Percentiles rank a stretch among this genome's conserved stretches.
phyloP scores from a whole-genome alignment of 768 basidiomycete genomes.

The Lyophyllum atratum region DNA sequence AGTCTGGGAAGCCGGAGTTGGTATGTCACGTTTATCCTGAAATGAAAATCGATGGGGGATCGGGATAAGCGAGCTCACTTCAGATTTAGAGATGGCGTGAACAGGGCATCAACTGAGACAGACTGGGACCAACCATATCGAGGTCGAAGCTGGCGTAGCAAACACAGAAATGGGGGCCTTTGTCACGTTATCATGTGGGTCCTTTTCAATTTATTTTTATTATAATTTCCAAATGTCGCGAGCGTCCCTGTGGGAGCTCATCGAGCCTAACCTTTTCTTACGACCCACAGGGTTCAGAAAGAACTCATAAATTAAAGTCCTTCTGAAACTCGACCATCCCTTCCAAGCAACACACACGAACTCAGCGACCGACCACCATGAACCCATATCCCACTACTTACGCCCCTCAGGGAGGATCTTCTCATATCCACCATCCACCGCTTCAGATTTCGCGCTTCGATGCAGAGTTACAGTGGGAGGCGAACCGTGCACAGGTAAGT shows the following conservation, averaged over 20 bases:
- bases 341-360: not conserved
- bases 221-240: not conserved
- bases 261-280: slow-evolving; percentile 15
- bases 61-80: slow-evolving; percentile 5
- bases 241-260: slow-evolving; percentile 10
- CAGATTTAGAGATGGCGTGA: slow-evolving; percentile 5
- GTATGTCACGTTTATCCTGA: not conserved
- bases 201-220: slow-evolving; percentile 7
- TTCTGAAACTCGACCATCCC: not conserved
- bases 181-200: slow-evolving; percentile 2
- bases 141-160: slow-evolving; percentile 4
- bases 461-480: slow-evolving; percentile 15
- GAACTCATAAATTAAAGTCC: not conserved
- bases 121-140: slow-evolving; percentile 12
- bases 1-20: not conserved
- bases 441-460: slow-evolving; percentile 8
- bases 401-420: not conserved
- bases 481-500: slow-evolving; percentile 11
- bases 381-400: not conserved
- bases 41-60: not conserved
- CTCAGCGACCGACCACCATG: not conserved
- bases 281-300: not conserved
- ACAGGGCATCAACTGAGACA: not conserved
- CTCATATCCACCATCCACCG: not conserved
- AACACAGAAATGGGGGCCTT: slow-evolving; percentile 7